Evolutionary conservation across 371 early-diverging fungal genomes (phyloP).

Genomic region (Coemansia sp.): DNA sequence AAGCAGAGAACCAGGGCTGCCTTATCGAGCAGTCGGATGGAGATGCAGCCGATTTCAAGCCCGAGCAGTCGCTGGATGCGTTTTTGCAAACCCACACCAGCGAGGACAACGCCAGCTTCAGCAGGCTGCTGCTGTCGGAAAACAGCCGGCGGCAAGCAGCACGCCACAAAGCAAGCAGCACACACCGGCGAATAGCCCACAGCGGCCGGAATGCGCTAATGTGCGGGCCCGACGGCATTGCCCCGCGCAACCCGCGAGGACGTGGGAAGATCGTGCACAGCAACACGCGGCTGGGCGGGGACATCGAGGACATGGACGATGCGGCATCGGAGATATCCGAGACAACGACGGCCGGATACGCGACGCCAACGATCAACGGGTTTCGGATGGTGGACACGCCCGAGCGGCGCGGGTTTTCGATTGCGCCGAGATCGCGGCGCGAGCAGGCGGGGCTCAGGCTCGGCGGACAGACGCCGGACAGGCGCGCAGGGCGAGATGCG

Average conservation of each 20-base stretch:
- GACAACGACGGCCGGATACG: not conserved
- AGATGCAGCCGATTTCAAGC: not conserved
- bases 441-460: slow-evolving; percentile 18
- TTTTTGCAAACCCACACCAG: slow-evolving; percentile 26
- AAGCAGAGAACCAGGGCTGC: not conserved
- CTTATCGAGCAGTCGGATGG: not conserved
- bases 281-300: slow-evolving; percentile 31
- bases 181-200: not conserved
- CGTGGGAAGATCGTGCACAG: slow-evolving; percentile 11
- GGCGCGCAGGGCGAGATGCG: not conserved
- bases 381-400: slow-evolving; percentile 23
- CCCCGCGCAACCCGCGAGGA: not conserved
- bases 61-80: slow-evolving; percentile 13
- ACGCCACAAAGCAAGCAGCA: not conserved
- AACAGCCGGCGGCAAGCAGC: slow-evolving; percentile 6
- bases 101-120: slow-evolving; percentile 41
- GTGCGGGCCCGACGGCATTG: slow-evolving; percentile 10
- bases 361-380: slow-evolving; percentile 33
- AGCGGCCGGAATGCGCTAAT: slow-evolving; percentile 15
- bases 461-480: not conserved
- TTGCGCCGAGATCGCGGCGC: slow-evolving; percentile 13
- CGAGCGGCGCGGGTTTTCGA: not conserved
- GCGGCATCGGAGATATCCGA: slow-evolving; percentile 11
- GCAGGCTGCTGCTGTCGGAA: slow-evolving; percentile 10
- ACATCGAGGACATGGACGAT: not conserved